Evolutionary conservation across 2,329 filamentous ascomycete species (phyloP).

Genomic region (Neofusicoccum cordaticola): DNA sequence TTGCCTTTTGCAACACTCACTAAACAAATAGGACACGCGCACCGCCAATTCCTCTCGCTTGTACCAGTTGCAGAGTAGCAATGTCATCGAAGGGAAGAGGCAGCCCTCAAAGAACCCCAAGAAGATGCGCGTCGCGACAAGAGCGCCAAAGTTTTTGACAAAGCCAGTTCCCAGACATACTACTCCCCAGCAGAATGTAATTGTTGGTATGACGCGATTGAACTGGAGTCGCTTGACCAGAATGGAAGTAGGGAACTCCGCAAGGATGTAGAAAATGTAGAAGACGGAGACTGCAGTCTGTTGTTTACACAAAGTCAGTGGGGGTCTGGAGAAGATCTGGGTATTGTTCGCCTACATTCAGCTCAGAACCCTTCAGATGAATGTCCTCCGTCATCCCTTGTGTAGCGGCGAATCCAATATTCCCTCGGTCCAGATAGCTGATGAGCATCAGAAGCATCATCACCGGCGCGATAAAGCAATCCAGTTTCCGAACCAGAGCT

Average conservation of each 20-base stretch:
- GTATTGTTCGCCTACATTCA: slow-evolving; percentile 26
- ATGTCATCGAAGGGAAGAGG: slow-evolving; percentile 31
- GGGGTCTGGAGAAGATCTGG: not conserved
- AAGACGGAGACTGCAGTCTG: slow-evolving; percentile 35
- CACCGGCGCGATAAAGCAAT: slow-evolving; percentile 33
- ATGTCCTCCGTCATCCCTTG: slow-evolving; percentile 34
- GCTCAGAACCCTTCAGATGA: slow-evolving; percentile 24
- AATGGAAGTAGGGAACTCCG: slow-evolving; percentile 34
- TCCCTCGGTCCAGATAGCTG: slow-evolving; percentile 34
- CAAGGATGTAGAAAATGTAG: slow-evolving; percentile 36
- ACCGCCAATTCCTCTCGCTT: slow-evolving; percentile 31
- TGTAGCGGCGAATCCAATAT: slow-evolving; percentile 36
- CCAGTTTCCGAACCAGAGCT: slow-evolving; percentile 30
- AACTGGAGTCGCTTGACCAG: slow-evolving; percentile 34
- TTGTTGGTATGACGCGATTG: slow-evolving; percentile 30
- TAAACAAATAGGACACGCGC: slow-evolving; percentile 30
- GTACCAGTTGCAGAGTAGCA: slow-evolving; percentile 32
- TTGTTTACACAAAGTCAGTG: not conserved
- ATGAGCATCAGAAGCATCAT: slow-evolving; percentile 37
- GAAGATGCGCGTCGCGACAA: slow-evolving; percentile 25
- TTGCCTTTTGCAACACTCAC: not conserved
- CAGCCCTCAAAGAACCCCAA: slow-evolving; percentile 33
- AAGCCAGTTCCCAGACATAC: slow-evolving; percentile 29
- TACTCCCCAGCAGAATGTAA: slow-evolving; percentile 28
- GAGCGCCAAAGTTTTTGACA: slow-evolving; percentile 24